Evolutionary conservation across 441 rosid genomes (phyloP).

Genomic region (Pelargonium cotyledonis): DNA sequence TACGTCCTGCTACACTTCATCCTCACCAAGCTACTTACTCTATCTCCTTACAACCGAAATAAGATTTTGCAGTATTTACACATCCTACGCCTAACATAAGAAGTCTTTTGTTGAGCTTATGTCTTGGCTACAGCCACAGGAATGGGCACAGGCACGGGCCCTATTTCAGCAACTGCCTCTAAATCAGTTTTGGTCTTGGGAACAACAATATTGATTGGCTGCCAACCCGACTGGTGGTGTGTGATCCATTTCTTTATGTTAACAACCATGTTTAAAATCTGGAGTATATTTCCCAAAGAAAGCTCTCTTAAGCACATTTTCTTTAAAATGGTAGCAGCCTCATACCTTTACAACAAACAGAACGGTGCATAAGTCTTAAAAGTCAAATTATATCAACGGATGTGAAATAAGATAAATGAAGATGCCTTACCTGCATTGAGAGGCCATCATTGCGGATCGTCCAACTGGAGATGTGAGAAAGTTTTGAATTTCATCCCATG

Average conservation of each 20-base stretch:
- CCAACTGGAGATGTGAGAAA: conserved; percentile 35
- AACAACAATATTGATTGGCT: conserved; percentile 31
- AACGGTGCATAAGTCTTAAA: background rate
- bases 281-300: conserved; percentile 41
- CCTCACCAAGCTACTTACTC: background rate
- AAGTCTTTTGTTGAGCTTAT: background rate
- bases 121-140: background rate
- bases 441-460: conserved; percentile 34
- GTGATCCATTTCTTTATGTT: conserved; percentile 34
- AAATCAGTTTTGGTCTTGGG: background rate
- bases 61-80: background rate
- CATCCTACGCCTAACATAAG: background rate
- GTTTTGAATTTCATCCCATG: conserved; percentile 31
- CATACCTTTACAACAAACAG: conserved; percentile 30
- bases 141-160: background rate
- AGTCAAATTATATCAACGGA: too few species aligned
- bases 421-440: conserved; percentile 38
- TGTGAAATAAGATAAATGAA: background rate
- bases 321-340: conserved; percentile 36
- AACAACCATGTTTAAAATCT: conserved; percentile 32
- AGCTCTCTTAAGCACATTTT: conserved; percentile 31
- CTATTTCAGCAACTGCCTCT: background rate
- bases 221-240: conserved; percentile 40
- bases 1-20: background rate
- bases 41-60: background rate